Conservation (phyloP, 2,329 filamentous ascomycete genomes). For the Teratosphaeria epicoccoides region DNA sequence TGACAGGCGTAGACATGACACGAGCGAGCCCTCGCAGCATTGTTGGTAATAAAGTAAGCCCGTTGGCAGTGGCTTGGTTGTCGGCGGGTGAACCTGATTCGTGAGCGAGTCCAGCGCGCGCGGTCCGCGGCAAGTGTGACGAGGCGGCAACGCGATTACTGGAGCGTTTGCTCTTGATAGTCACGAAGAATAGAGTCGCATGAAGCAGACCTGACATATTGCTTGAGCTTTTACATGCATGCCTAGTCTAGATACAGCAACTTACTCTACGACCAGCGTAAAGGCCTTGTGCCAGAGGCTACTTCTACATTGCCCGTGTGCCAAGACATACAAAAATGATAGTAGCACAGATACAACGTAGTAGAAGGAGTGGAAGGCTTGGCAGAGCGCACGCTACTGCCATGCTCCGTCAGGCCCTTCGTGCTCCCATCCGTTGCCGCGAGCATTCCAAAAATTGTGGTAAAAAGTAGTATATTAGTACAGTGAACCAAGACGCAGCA, state of each 20-base stretch:
- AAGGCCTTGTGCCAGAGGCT: not conserved
- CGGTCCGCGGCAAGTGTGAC: not conserved
- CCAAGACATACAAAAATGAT: constrained; percentile 5
- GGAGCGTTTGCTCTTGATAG: no score
- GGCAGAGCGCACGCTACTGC: constrained; percentile 1
- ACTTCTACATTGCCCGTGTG: not conserved
- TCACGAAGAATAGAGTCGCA: not conserved
- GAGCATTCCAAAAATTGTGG: not conserved
- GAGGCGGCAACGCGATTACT: not conserved
- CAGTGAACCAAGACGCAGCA: constrained; percentile 3
- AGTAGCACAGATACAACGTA: not conserved
- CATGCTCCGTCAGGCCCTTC: not conserved
- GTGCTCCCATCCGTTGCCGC: not conserved
- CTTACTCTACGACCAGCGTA: not conserved
- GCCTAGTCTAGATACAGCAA: not conserved
- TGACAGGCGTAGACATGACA: not conserved
- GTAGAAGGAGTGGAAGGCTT: not conserved
- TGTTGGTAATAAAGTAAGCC: not conserved
- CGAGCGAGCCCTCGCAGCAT: not conserved
- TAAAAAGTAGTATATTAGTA: constrained; percentile 1
- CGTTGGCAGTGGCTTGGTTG: not conserved
- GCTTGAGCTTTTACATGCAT: not conserved
- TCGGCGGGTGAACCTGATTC: not conserved
- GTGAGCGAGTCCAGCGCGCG: not conserved
- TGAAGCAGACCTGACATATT: not conserved